Evolutionary conservation across 164 flowering plant genomes (phyloP).

Genomic region (Vitis vinifera): DNA sequence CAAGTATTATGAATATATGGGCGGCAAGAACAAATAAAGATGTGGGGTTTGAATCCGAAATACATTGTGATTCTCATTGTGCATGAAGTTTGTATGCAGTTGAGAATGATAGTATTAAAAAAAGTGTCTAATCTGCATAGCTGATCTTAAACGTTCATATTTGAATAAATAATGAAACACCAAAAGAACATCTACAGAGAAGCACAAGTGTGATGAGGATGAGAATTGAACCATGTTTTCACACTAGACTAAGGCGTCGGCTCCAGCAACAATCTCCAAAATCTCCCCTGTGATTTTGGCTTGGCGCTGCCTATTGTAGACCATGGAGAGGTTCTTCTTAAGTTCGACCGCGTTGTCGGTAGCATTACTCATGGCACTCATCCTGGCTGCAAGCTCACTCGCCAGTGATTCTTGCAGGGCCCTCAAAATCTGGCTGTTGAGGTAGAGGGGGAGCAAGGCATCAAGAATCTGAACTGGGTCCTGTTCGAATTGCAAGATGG

Average conservation of each 20-base stretch:
- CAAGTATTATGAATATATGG: neutral
- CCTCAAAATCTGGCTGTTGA: constrained; percentile 86
- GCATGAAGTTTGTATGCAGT: constrained; percentile 6
- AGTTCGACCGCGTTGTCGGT: constrained; percentile 36
- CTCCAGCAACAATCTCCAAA: constrained; percentile 93
- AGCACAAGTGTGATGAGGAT: constrained; percentile 3
- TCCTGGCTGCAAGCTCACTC: constrained; percentile 88
- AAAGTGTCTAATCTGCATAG: constrained; percentile 12
- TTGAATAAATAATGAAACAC: constrained; percentile 19
- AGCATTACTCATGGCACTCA: constrained; percentile 87
- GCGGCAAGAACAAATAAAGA: neutral
- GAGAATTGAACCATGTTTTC: neutral
- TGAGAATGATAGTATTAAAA: constrained; percentile 19
- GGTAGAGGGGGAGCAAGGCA: constrained; percentile 82
- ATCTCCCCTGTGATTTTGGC: constrained; percentile 86
- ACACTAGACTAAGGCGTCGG: constrained; percentile 47
- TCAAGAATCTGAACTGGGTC: constrained; percentile 96
- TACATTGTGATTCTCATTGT: constrained; percentile 8
- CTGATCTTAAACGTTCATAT: constrained; percentile 25
- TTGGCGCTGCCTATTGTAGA: constrained; percentile 66
- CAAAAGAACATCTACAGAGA: constrained; percentile 14
- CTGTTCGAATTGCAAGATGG: constrained; percentile 79
- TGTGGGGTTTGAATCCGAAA: constrained; percentile 5
- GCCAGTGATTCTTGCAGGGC: constrained; percentile 88
- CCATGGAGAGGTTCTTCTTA: constrained; percentile 50